Evolutionary conservation across 768 basidiomycete genomes (phyloP), one percentile per base, ranked within the genome.

Genomic region (Cantharellus cinnabarinus): DNA sequence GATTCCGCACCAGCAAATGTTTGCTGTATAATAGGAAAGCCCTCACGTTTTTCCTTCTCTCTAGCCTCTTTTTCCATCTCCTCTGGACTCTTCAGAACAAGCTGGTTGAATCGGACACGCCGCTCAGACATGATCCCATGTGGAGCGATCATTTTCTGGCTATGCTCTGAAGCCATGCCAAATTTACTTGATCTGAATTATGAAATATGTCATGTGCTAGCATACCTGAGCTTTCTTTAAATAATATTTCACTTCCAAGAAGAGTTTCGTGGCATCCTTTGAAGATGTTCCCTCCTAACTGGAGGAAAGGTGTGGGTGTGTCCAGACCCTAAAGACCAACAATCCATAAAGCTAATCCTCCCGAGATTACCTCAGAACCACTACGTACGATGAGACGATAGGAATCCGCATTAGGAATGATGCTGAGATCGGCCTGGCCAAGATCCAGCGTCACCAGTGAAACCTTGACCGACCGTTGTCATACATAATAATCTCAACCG

Each of bases 221-320:
- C 59, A n/a, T 29, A 64, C 65, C 62, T 10, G 82, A 77, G 72
- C 80, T 80, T 59, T 87, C 85, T 0, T 78, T 76, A 67, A 89
- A 88, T 20, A 89, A 65, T 35, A 89, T 69, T 65, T 89, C 86
- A 0, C 83, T 83, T 2, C 87, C 87, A 2, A 89, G 70, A 2
- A 89, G 72, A 15, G 72, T 66, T 59, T 83, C 78, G 61, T 87
- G 80, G 42, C 73, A 70, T 0, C 87, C 87, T 67, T 80, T 80
- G 62, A 88, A 74, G 20, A 86, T 74, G 1, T 83, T 82, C 2
- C 85, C 85, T 3, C 82, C 80, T 0, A 89, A 73, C 63, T 89
- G 87, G 29, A 89, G 68, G 63, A 79, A 86, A 0, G 87, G 86
- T 0, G 79, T 82, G 0, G 83, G 78, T 0, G 83, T 83, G 65